Base-by-base conservation (phyloP, 805 yeast species). In the Ascoidea asiatica region DNA sequence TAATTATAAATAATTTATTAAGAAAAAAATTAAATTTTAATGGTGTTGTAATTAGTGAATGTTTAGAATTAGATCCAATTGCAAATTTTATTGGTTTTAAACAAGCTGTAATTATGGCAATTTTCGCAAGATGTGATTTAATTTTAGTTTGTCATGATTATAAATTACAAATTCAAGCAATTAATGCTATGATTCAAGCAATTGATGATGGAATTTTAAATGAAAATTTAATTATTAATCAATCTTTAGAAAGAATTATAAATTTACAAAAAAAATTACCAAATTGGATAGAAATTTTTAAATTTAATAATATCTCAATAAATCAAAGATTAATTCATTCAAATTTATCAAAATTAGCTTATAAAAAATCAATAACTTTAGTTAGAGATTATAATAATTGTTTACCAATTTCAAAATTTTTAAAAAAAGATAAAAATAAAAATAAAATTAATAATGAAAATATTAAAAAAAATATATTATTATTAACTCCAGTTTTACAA, bases 41-140 rank as follows among this genome's bases (percentile, higher is more conserved):
- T 11, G 82, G 82, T 2, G 69, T 76, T 21, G 79, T 74, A 13
- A 59, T 77, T 15, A 66, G 75, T 46, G 83, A 77, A 52, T 77
- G 83, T 51, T 59, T 77, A 41, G 81, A 77, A 53, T 67, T 77
- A 74, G 82, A 77, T 46, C 75, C 81, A 1, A 59, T 77, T 20
- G 73, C 74, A 55, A 77, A 74, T 45, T 73, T 75, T n/a, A 70
- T 77, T 43, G 83, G 83, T 4, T 63, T 77, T 36, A 76, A 79
- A n/a, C 83, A 77, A 56, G 83, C 82, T 7, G 79, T 77, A 1
- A 69, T 75, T 5, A 63, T 75, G 53, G 79, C 82, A 2, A 60
- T 76, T n/a, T 67, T 69, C 42, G 83, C 81, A 5, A 79, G 82
- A 4, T 77, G 83, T 58, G 83, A 77, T 55, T 60, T 77, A 48